phyloP scores from a whole-genome alignment of 2,329 filamentous ascomycete genomes.

The Didymella sp. region DNA sequence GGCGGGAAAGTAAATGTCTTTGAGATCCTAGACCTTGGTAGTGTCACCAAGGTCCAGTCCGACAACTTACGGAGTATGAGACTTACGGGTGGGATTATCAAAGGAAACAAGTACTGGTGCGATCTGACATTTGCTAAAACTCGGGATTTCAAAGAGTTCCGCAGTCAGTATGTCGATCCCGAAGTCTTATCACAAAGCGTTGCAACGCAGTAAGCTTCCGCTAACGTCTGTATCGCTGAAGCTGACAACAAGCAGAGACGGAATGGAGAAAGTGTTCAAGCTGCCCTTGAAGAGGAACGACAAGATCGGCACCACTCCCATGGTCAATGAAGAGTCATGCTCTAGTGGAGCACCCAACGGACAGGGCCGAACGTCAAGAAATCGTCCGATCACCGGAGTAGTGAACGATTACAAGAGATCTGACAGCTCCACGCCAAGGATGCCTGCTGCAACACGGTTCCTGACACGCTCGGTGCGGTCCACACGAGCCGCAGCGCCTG shows the following conservation, averaged over 20 bases:
- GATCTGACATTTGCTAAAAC: conserved; percentile 34
- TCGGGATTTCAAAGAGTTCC: conserved; percentile 20
- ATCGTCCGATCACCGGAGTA: not conserved
- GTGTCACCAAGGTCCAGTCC: conserved; percentile 21
- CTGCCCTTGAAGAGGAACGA: conserved; percentile 21
- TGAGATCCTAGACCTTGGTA: conserved; percentile 14
- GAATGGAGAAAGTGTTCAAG: conserved; percentile 25
- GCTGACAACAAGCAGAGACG: not conserved
- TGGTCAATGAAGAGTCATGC: not conserved
- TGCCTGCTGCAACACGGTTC: not conserved
- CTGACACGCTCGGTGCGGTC: conserved; percentile 17
- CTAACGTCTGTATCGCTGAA: not conserved
- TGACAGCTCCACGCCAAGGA: not conserved
- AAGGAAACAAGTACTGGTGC: conserved; percentile 20
- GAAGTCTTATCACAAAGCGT: not conserved
- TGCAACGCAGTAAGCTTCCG: not conserved
- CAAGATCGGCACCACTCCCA: conserved; percentile 15
- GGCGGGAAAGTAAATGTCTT: not conserved
- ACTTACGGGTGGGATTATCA: conserved; percentile 22
- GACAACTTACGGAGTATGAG: conserved; percentile 32
- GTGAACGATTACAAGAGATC: not conserved
- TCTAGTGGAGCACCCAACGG: not conserved
- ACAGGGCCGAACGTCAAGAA: not conserved
- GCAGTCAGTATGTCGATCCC: conserved; percentile 1
- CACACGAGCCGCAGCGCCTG: conserved; percentile 18